phyloP scores from a whole-genome alignment of 345 rosid genomes.

The Sisymbrium irio region DNA sequence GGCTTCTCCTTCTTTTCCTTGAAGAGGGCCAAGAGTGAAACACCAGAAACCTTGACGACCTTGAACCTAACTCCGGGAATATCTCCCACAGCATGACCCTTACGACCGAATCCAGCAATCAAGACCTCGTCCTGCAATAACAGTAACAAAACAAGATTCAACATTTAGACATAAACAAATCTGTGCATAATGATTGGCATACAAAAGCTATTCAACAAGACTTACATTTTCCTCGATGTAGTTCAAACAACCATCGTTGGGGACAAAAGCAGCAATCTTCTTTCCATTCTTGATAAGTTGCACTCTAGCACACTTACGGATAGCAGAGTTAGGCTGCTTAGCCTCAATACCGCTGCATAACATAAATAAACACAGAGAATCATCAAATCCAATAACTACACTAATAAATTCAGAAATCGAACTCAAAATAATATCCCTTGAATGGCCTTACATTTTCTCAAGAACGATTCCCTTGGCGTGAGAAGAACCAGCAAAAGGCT shows the following conservation, averaged over 20 bases:
- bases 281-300: constrained; percentile 70
- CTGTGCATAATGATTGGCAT: too few relatives aligned
- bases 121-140: constrained; percentile 62
- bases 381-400: neutral
- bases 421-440: neutral
- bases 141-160: neutral
- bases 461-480: constrained; percentile 72
- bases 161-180: neutral
- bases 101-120: constrained; percentile 74
- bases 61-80: constrained; percentile 82
- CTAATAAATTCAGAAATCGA: neutral
- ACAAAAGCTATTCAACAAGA: neutral
- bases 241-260: constrained; percentile 23
- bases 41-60: constrained; percentile 78
- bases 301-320: constrained; percentile 68
- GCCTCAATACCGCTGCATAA: constrained; percentile 43
- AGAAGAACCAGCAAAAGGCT: constrained; percentile 71
- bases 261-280: constrained; percentile 50
- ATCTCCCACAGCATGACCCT: constrained; percentile 80
- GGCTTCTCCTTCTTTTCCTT: constrained; percentile 56
- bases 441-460: constrained; percentile 51
- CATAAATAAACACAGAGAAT: neutral
- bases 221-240: constrained; percentile 19
- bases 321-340: constrained; percentile 75
- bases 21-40: constrained; percentile 62